A percentile compares a stretch with the other conserved stretches of the same genome.
phyloP scores from a whole-genome alignment of 208 protist species.

The Leptomonas seymouri region DNA sequence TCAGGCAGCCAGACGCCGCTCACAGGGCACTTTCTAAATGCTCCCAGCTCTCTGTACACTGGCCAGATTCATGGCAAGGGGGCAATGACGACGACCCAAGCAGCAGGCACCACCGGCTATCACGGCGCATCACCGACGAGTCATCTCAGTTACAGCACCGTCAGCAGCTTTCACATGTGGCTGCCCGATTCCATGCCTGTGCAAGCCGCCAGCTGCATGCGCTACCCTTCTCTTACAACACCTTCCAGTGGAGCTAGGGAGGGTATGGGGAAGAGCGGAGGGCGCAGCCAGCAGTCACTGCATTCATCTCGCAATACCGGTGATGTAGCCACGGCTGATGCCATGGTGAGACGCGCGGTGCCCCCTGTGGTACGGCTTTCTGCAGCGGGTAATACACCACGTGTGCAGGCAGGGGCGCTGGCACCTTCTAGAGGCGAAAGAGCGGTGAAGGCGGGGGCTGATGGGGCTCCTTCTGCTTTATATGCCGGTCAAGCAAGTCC shows the following conservation, averaged over 20 bases:
- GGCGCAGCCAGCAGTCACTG: not conserved
- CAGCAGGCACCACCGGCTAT: no score
- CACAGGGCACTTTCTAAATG: not conserved
- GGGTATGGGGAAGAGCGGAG: not conserved
- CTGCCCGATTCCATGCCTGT: constrained; percentile 8
- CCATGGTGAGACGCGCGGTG: not conserved
- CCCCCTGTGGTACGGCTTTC: constrained; percentile 8
- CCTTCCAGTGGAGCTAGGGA: constrained; percentile 10
- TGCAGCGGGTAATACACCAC: not conserved
- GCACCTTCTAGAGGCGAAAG: no score
- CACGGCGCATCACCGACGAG: not conserved
- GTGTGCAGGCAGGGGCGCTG: not conserved
- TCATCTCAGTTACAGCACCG: constrained; percentile 21
- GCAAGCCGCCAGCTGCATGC: constrained; percentile 5
- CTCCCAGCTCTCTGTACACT: not conserved
- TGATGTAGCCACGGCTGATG: not conserved
- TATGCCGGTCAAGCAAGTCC: not conserved
- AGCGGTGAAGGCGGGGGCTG: not conserved
- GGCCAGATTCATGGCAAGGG: no score
- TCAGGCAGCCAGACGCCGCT: not conserved
- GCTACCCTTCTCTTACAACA: constrained; percentile 24
- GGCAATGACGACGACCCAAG: not conserved
- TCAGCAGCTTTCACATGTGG: constrained; percentile 40
- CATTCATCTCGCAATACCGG: not conserved
- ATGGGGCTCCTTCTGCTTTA: not conserved